A percentile compares a stretch with the other conserved stretches of the same genome.
Conservation (phyloP, 331 rosid species). For the Malus hybrid region DNA sequence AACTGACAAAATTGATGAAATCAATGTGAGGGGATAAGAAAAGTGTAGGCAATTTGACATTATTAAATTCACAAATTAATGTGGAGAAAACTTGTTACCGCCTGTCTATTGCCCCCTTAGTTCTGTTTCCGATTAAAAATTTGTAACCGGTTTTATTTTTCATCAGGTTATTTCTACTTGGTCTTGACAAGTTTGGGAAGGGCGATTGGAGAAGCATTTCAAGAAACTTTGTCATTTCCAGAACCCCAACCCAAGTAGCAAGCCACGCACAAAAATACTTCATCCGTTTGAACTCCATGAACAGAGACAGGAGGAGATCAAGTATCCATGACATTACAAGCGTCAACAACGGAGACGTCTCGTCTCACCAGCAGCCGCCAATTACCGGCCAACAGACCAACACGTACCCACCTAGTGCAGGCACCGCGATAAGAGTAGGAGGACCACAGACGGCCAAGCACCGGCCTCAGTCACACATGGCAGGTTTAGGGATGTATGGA, state of each 20-base stretch:
- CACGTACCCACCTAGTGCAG: conserved; percentile 34
- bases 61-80: background rate
- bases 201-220: conserved; percentile 99
- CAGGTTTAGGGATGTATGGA: conserved; percentile 84
- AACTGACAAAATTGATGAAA: too few species aligned
- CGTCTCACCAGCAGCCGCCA: conserved; percentile 58
- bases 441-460: conserved; percentile 43
- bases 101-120: background rate
- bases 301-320: conserved; percentile 92
- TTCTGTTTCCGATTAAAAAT: background rate
- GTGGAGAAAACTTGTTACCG: background rate
- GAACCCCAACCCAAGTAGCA: conserved; percentile 98
- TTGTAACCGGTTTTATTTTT: background rate
- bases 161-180: conserved; percentile 84
- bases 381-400: conserved; percentile 77
- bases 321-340: conserved; percentile 96
- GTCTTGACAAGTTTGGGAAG: conserved; percentile 95
- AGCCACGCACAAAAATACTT: conserved; percentile 98
- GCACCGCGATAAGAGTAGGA: conserved; percentile 17
- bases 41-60: background rate
- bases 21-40: background rate
- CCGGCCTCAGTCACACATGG: conserved; percentile 55
- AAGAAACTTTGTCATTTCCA: conserved; percentile 88
- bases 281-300: conserved; percentile 89
- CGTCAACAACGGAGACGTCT: conserved; percentile 68